phyloP scores from a whole-genome alignment of 2,329 filamentous ascomycete genomes.

The Clarireedia homoeocarpa region DNA sequence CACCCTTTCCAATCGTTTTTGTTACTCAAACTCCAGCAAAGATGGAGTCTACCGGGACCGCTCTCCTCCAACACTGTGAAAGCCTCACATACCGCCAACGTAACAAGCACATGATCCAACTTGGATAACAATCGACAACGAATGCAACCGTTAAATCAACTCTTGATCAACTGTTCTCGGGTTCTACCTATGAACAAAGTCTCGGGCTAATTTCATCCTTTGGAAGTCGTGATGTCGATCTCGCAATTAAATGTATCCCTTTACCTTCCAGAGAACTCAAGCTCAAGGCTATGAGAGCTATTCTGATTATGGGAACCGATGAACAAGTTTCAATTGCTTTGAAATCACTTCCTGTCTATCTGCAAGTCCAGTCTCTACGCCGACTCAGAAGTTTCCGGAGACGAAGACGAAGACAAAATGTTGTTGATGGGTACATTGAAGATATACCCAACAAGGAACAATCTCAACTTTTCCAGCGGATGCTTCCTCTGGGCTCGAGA shows the following conservation, averaged over 20 bases:
- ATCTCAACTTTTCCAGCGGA: too few species aligned
- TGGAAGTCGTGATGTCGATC: not conserved
- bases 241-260: not conserved
- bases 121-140: not conserved
- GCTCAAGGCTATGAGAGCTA: not conserved
- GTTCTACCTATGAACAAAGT: not conserved
- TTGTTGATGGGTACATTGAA: not conserved
- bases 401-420: not conserved
- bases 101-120: not conserved
- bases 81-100: not conserved
- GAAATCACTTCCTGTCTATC: not conserved
- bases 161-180: not conserved
- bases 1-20: too few species aligned
- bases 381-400: not conserved
- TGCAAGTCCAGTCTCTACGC: not conserved
- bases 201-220: not conserved
- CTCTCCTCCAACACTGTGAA: not conserved
- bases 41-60: not conserved
- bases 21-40: not conserved
- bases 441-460: too few species aligned
- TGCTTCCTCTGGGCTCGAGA: too few species aligned
- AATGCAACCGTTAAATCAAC: not conserved
- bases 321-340: not conserved
- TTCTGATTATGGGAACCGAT: not conserved
- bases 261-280: not conserved